A percentile compares a stretch with the other conserved stretches of the same genome.
Evolutionary conservation across 1,284 basidiomycete genomes (phyloP).

Genomic region (Cutaneotrichosporon sp.): DNA sequence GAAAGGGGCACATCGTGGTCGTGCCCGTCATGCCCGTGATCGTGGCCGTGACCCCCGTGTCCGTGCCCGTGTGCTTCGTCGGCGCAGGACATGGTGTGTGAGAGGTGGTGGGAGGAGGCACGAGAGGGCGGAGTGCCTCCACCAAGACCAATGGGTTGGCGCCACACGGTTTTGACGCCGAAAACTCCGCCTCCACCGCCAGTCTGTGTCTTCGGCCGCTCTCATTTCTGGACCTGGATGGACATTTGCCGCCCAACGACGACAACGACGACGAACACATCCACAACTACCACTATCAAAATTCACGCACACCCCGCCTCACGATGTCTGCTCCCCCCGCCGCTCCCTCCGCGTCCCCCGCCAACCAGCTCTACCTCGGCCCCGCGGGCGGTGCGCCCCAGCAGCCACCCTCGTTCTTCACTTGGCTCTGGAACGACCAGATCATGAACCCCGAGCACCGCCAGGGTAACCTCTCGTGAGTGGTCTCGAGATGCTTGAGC

Average conservation of each 20-base stretch:
- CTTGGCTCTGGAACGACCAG: slow-evolving; percentile 22
- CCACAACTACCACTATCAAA: not conserved
- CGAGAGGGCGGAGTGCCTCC: slow-evolving; percentile 6
- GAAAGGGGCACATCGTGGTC: slow-evolving; percentile 43
- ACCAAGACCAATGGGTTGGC: no score
- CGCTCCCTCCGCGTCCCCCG: slow-evolving; percentile 8
- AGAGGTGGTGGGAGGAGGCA: not conserved
- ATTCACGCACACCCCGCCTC: not conserved
- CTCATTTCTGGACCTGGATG: not conserved
- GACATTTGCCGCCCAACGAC: not conserved
- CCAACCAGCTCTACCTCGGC: slow-evolving; percentile 30
- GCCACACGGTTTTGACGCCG: not conserved
- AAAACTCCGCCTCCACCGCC: not conserved
- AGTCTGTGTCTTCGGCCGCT: no score
- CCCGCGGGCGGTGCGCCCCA: slow-evolving; percentile 14
- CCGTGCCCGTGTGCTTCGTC: slow-evolving; percentile 31
- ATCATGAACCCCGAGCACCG: slow-evolving; percentile 20
- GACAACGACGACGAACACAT: not conserved
- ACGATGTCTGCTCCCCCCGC: slow-evolving; percentile 26
- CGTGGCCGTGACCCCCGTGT: slow-evolving; percentile 25
- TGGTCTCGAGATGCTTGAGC: no score
- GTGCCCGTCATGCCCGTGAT: slow-evolving; percentile 31
- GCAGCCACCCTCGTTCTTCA: slow-evolving; percentile 9
- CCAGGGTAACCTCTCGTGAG: slow-evolving; percentile 22
- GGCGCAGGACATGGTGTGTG: slow-evolving; percentile 29